Evolutionary conservation across 140 eudicot species (phyloP), one percentile per base, ranked within the genome.

Genomic region (Senecio squalidus): DNA sequence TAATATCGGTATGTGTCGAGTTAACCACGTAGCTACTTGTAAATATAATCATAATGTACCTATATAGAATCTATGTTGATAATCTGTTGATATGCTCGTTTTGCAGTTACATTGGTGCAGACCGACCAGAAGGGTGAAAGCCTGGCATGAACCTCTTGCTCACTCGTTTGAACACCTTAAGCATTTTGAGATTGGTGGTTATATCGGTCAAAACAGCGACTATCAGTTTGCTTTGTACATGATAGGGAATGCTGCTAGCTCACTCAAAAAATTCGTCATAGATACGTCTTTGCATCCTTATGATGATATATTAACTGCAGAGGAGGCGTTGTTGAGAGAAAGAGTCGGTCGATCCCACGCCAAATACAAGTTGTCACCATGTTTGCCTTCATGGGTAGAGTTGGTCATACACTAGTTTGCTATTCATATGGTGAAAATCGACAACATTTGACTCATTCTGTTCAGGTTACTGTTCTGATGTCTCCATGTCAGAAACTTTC

Each of bases 301-400:
- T 6, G 56, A 39, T 14, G 63, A 66, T 27, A 18, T 25, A 4
- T 49, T 70, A 17, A 40, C 58, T 2, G 40, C 14, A 15, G 16
- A 8, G 11, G 58, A 25, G 6, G 24, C 24, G 23, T 9, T 46
- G 6, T 66, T 59, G 61, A 40, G 38, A 11, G 74, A 65, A 60
- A 62, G 54, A 67, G 47, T 27, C 15, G 74, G 78, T 18, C 67
- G 82, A 54, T 44, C 15, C 15, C 54, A 9, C n/a, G 78, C 82
- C 28, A 36, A 40, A 26, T 24, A 45, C 31, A 75, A 46, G 53
- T 2, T 43, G 23, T 16, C 17, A 16, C 18, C 8, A 16, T 4
- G 17, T 3, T 1, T 43, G 24, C 49, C 49, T 15, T 22, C 38
- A 3, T 68, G 66, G 2, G 67, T 70, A n/a, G 65, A 70, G n/a